Evolutionary conservation across 805 yeast genomes (phyloP).

Genomic region (Pichia kluyveri): DNA sequence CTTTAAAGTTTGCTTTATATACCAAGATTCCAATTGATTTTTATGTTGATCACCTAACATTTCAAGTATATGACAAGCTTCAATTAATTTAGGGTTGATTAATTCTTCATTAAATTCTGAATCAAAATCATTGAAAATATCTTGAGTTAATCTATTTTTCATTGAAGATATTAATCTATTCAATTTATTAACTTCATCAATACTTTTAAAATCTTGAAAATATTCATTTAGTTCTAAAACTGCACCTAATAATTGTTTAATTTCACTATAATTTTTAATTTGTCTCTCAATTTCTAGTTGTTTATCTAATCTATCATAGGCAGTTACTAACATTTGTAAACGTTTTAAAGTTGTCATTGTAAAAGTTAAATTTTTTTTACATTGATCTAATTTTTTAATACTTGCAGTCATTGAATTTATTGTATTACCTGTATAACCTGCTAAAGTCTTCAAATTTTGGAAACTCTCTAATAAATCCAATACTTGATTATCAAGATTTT

Average conservation of each 20-base stretch:
- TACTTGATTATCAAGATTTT: conserved; percentile 28
- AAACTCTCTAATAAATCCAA: conserved; percentile 35
- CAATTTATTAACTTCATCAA: conserved; percentile 66
- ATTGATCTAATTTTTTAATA: conserved; percentile 69
- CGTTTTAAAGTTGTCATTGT: conserved; percentile 83
- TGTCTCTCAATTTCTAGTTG: conserved; percentile 29
- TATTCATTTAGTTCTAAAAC: conserved; percentile 63
- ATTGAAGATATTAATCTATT: conserved; percentile 50
- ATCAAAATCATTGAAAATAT: conserved; percentile 68
- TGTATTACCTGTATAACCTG: conserved; percentile 47
- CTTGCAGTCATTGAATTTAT: conserved; percentile 67
- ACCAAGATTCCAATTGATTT: conserved; percentile 63
- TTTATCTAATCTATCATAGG: conserved; percentile 51
- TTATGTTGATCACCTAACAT: conserved; percentile 47
- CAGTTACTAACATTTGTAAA: conserved; percentile 75
- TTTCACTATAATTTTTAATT: conserved; percentile 37
- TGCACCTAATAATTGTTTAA: conserved; percentile 54
- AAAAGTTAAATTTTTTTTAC: conserved; percentile 74
- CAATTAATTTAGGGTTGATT: conserved; percentile 30
- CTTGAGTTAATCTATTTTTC: conserved; percentile 55
- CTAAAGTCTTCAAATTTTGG: conserved; percentile 36
- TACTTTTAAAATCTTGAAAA: conserved; percentile 74
- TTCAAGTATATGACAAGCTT: conserved; percentile 70
- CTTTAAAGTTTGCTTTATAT: conserved; percentile 54
- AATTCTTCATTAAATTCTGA: conserved; percentile 32